Evolutionary conservation across 495 filamentous ascomycete genomes (phyloP).

Genomic region (Hamigera avellanea): DNA sequence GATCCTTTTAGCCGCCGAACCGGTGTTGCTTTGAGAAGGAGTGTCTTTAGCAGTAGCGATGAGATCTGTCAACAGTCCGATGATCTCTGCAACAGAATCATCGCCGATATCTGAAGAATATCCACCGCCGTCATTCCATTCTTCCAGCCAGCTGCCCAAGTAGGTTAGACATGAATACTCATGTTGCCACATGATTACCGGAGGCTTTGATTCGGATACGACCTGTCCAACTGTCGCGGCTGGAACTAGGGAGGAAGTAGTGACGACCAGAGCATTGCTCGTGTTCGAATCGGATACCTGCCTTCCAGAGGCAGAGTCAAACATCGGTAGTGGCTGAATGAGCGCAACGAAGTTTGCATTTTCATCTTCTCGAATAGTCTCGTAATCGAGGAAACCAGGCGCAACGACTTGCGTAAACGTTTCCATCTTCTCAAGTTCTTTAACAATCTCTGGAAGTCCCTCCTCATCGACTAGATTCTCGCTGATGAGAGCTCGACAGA

Average conservation of each 20-base stretch:
- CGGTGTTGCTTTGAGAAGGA: conserved; percentile 15
- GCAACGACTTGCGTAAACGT: conserved; percentile 66
- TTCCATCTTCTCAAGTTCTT: conserved; percentile 49
- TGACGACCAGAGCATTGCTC: conserved; percentile 27
- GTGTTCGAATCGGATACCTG: conserved; percentile 8
- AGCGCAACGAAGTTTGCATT: conserved; percentile 53
- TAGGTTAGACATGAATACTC: conserved; percentile 68
- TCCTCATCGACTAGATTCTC: conserved; percentile 33
- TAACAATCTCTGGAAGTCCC: conserved; percentile 35
- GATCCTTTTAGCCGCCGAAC: conserved; percentile 36
- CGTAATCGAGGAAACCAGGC: conserved; percentile 52
- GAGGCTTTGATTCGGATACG: conserved; percentile 51
- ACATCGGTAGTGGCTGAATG: conserved; percentile 29
- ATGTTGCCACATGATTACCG: conserved; percentile 57
- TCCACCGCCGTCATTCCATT: conserved; percentile 31
- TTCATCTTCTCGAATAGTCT: conserved; percentile 70
- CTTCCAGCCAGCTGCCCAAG: conserved; percentile 62
- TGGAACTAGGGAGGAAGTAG: conserved; percentile 35
- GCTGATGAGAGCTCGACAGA: conserved; percentile 43
- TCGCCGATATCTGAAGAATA: conserved; percentile 23
- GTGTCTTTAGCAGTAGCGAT: conserved; percentile 25
- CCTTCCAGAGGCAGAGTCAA: conserved; percentile 13
- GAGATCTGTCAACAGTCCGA: conserved; percentile 49
- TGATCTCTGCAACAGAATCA: conserved; percentile 49
- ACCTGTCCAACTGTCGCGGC: conserved; percentile 59